Evolutionary conservation across 306 rosid species (phyloP).

Genomic region (Corylus heterophylla): DNA sequence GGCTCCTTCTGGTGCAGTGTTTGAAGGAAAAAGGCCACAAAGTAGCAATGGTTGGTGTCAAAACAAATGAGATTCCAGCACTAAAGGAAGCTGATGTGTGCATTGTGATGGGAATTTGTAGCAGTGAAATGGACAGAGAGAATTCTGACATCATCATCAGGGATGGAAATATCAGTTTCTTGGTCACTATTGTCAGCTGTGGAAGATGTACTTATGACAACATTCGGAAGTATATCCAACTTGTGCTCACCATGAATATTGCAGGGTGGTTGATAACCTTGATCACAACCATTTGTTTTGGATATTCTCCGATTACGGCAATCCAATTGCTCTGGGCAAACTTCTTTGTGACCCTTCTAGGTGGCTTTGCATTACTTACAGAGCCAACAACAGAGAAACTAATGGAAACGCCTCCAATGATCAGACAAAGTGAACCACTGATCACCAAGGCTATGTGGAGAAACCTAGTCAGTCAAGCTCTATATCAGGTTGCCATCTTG

Average conservation of each 20-base stretch:
- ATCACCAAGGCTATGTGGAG: constrained; percentile 29
- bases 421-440: constrained; percentile 5
- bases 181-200: neutral
- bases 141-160: constrained; percentile 13
- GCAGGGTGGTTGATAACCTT: constrained; percentile 14
- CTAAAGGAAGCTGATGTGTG: constrained; percentile 33
- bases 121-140: constrained; percentile 13
- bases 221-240: constrained; percentile 35
- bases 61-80: constrained; percentile 12
- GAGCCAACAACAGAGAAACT: constrained; percentile 18
- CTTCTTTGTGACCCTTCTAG: neutral
- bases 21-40: constrained; percentile 10
- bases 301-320: constrained; percentile 2
- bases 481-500: constrained; percentile 2
- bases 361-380: constrained; percentile 11
- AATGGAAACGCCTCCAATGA: constrained; percentile 1
- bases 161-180: neutral
- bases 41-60: constrained; percentile 19
- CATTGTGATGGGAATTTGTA: constrained; percentile 1
- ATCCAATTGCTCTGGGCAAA: constrained; percentile 21
- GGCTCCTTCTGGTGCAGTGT: constrained; percentile 11
- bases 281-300: neutral
- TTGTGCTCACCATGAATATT: constrained; percentile 22
- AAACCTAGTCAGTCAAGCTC: constrained; percentile 20
- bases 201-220: constrained; percentile 26